Base-by-base conservation (phyloP, 192 early-diverging fungal genomes). In the Backusella morwellensis region DNA sequence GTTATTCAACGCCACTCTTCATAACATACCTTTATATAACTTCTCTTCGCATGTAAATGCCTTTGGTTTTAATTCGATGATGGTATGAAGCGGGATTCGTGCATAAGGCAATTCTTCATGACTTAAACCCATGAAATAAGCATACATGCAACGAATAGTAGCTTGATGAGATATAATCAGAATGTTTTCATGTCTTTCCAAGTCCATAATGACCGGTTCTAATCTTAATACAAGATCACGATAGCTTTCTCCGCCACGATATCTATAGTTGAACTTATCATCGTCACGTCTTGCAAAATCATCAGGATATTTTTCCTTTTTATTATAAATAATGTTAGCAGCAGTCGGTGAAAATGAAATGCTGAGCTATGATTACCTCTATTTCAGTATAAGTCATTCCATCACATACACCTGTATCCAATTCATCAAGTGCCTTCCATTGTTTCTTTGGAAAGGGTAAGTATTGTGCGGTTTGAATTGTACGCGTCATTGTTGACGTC, bases 191-290 rank as follows among this genome's bases (percentile, higher is more conserved):
- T 98, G 96, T 66, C 95, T 89, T 81, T 98, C 97, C 66, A 99
- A 86, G 84, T 99, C 98, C 96, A 99, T 95, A 70, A 98, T 99
- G 73, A 98, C 96, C 0, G 98, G 98, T 82, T 99, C 98, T 52
- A 98, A 78, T 41, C 97, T 90, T 78, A 95, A 85, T 23, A 99
- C 98, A 9, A 99, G 89, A 83, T 98, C 97, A 21, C 95, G 89
- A 78, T 98, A 98, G 17, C 92, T 94, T 88, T 93, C 94, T 52
- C 93, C 93, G 56, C 93, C 93, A 70, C 91, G 88, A 73, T 94
- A 95, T 72, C 94, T 87, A 79, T 93, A 96, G 67, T 91, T 93
- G 85, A 95, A 98, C 81, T 99, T 99, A 86, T 99, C 97, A 35
- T 93, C 89, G 80, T 99, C 97, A 52, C 98, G 85, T 80, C 94